Evolutionary conservation across 805 yeast species (phyloP).

Genomic region (Wickerhamiella musiphila): DNA sequence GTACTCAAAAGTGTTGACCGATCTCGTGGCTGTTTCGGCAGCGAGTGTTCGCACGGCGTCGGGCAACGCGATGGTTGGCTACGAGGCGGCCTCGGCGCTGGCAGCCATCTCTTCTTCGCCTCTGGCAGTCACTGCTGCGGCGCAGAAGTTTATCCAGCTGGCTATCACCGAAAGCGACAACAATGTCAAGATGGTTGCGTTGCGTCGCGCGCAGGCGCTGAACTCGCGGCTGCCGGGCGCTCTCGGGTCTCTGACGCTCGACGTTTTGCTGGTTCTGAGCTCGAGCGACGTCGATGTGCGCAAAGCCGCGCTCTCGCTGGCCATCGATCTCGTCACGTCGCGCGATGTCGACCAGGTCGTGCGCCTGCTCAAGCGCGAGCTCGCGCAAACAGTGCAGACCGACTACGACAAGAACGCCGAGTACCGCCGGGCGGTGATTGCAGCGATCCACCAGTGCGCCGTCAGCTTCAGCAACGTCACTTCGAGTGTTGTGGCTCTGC

Average conservation of each 20-base stretch:
- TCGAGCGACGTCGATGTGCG: constrained; percentile 86
- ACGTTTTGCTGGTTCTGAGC: constrained; percentile 68
- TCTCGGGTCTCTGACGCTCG: constrained; percentile 68
- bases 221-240: constrained; percentile 63
- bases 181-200: constrained; percentile 81
- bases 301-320: constrained; percentile 66
- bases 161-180: constrained; percentile 90
- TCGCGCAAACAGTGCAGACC: constrained; percentile 49
- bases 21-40: constrained; percentile 58
- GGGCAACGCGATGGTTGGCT: constrained; percentile 49
- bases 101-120: constrained; percentile 42
- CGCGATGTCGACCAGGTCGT: constrained; percentile 91
- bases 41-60: constrained; percentile 5
- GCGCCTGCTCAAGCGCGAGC: constrained; percentile 79
- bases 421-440: constrained; percentile 75
- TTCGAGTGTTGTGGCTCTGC: constrained; percentile 69
- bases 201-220: constrained; percentile 68
- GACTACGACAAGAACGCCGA: constrained; percentile 61
- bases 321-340: constrained; percentile 62
- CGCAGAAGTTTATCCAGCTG: constrained; percentile 68
- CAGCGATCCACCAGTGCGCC: constrained; percentile 79
- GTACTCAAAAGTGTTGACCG: constrained; percentile 56
- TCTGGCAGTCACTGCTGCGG: constrained; percentile 56
- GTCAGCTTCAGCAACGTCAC: constrained; percentile 81
- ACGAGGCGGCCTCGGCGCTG: constrained; percentile 80